phyloP scores from a whole-genome alignment of 352 stramenopile species.

The Globisporangium canariense region DNA sequence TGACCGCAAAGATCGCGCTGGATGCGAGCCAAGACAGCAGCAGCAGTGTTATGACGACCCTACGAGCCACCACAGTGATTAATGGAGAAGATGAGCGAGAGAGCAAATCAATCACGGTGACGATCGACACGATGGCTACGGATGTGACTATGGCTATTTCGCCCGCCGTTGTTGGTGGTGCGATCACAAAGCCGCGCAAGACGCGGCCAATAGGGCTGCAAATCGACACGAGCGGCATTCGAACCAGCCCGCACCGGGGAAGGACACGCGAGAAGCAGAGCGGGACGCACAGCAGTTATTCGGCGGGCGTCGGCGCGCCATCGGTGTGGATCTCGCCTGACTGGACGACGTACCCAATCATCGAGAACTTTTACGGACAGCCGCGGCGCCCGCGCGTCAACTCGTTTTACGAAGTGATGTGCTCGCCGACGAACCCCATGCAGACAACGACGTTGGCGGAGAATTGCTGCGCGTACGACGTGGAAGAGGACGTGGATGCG shows the following conservation, averaged over 20 bases:
- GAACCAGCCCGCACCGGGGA: slow-evolving; percentile 2
- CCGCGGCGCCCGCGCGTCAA: slow-evolving; percentile 40
- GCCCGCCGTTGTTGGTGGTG: neutral
- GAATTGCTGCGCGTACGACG: slow-evolving; percentile 51
- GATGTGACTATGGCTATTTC: neutral
- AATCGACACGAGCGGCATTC: slow-evolving; percentile 10
- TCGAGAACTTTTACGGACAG: slow-evolving; percentile 78
- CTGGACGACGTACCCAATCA: slow-evolving; percentile 70
- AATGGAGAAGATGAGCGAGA: neutral
- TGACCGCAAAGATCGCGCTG: slow-evolving; percentile 1
- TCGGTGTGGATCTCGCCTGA: slow-evolving; percentile 69
- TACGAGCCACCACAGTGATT: neutral
- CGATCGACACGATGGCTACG: neutral
- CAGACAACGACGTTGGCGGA: slow-evolving; percentile 59
- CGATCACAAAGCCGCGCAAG: neutral
- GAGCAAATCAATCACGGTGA: neutral
- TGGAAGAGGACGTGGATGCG: slow-evolving; percentile 10
- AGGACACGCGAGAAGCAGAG: slow-evolving; percentile 4
- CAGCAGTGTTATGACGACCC: neutral
- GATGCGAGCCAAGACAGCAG: neutral
- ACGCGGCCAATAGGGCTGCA: neutral
- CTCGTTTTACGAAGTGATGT: slow-evolving; percentile 85
- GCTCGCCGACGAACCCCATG: slow-evolving; percentile 56
- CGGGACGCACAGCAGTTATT: neutral
- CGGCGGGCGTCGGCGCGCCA: slow-evolving; percentile 29